phyloP scores from a whole-genome alignment of 1,139 yeast species.

The Yarrowia galli region DNA sequence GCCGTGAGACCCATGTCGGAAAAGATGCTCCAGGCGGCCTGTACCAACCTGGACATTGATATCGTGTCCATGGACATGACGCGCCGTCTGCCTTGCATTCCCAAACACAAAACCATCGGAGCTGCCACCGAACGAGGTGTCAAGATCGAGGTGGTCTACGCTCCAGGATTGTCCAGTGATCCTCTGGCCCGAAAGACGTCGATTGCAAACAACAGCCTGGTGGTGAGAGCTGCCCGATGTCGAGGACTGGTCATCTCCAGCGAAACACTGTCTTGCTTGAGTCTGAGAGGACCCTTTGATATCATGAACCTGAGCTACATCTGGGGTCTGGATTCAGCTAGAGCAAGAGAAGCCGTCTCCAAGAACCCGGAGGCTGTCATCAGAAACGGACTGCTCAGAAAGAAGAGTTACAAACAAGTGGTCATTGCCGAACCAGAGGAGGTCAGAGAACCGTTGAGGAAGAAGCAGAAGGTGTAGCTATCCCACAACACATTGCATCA shows the following conservation, averaged over 20 bases:
- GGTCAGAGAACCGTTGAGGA: slow-evolving; percentile 38
- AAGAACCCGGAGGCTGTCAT: slow-evolving; percentile 68
- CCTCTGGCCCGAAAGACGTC: slow-evolving; percentile 60
- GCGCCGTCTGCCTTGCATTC: slow-evolving; percentile 71
- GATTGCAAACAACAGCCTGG: slow-evolving; percentile 73
- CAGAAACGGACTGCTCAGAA: slow-evolving; percentile 73
- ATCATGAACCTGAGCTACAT: slow-evolving; percentile 69
- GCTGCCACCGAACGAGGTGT: slow-evolving; percentile 85
- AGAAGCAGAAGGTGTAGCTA: slow-evolving; percentile 36
- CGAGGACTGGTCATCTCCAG: slow-evolving; percentile 81
- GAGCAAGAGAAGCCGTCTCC: slow-evolving; percentile 67
- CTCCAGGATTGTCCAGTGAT: slow-evolving; percentile 47
- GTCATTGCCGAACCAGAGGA: slow-evolving; percentile 41
- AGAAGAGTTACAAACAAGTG: slow-evolving; percentile 59
- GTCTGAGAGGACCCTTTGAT: slow-evolving; percentile 71
- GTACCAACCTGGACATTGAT: slow-evolving; percentile 78
- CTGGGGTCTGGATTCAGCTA: slow-evolving; percentile 71
- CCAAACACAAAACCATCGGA: slow-evolving; percentile 84
- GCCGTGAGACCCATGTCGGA: slow-evolving; percentile 85
- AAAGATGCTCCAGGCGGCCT: slow-evolving; percentile 75
- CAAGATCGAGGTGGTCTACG: slow-evolving; percentile 78
- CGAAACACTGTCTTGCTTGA: slow-evolving; percentile 69
- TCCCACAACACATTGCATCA: no score
- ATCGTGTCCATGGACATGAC: slow-evolving; percentile 74
- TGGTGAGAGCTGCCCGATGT: slow-evolving; percentile 82